Conservation (phyloP, 208 protist genomes). For the Kentomonas sorsogonicus region DNA sequence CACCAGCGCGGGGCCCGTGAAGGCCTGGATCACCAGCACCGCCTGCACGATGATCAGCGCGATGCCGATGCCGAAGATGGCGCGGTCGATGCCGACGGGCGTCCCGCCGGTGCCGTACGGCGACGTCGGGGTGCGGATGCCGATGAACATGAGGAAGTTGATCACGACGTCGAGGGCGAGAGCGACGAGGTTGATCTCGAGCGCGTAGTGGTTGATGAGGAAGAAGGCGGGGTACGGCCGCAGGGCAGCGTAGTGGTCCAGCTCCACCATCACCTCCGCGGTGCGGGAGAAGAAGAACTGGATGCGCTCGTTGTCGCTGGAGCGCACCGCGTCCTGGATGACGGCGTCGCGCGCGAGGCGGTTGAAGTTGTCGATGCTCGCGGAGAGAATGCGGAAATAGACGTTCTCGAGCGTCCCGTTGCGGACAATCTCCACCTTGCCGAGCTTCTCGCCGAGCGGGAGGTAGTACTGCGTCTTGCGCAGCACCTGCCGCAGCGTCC, state of each 20-base stretch:
- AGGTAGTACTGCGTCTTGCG: slow-evolving; percentile 29
- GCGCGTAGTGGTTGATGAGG: slow-evolving; percentile 37
- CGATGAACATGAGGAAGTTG: slow-evolving; percentile 50
- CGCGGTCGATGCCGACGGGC: slow-evolving; percentile 14
- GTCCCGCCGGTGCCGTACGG: slow-evolving; percentile 28
- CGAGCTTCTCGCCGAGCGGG: slow-evolving; percentile 34
- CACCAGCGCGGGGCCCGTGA: slow-evolving; percentile 32
- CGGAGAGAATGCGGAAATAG: slow-evolving; percentile 56
- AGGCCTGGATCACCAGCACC: slow-evolving; percentile 28
- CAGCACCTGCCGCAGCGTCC: slow-evolving; percentile 41
- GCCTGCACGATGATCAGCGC: slow-evolving; percentile 34
- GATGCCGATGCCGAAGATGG: slow-evolving; percentile 29
- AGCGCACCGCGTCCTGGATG: slow-evolving; percentile 36
- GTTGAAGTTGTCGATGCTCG: slow-evolving; percentile 34
- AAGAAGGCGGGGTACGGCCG: slow-evolving; percentile 22
- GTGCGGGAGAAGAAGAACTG: slow-evolving; percentile 44
- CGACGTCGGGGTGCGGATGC: slow-evolving; percentile 29
- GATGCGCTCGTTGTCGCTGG: slow-evolving; percentile 54
- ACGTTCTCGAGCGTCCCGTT: slow-evolving; percentile 48
- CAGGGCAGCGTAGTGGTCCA: slow-evolving; percentile 41
- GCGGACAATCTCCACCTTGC: slow-evolving; percentile 56
- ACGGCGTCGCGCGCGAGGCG: slow-evolving; percentile 20
- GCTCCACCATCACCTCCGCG: slow-evolving; percentile 41
- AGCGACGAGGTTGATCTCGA: slow-evolving; percentile 35
- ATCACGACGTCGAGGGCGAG: slow-evolving; percentile 48